Evolutionary conservation across 306 rosid species (phyloP), one percentile per base, ranked within the genome.

Genomic region (Cicer cuneatum): DNA sequence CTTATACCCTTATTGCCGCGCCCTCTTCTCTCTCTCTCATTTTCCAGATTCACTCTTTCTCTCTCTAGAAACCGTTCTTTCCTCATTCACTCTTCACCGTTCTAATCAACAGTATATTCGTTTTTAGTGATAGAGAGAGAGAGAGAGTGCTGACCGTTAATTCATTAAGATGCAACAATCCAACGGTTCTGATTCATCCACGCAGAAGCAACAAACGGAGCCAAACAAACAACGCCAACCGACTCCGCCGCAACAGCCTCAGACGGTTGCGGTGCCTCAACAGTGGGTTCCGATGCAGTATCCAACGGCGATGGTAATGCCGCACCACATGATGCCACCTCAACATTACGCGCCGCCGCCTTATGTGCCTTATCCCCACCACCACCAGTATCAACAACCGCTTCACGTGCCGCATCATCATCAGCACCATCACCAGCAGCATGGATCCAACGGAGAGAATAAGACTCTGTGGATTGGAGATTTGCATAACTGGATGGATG

Each of bases 281-380:
- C 89, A 61, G 79, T 90, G 96, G 98, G 64, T 91, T 81, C 87
- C 96, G 84, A 82, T 94, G 90, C 98, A 88, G 88, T 95, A 90
- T 58, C 99, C 91, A 64, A 82, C 97, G 68, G 92, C 97, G 9
- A 85, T 95, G 99, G 96, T 95, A 89, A 90, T 95, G 98, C 97
- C 77, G 86, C 98, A 88, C 59, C 98, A 85, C 72, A 88, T 93
- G 94, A 74, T 93, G 78, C 90, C 97, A 40, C 94, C 89, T 40
- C 98, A 87, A 76, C 98, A 86, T 82, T 90, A 87, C 76, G 85
- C 81, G 66, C 89, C 86, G 65, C 90, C 85, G 63, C 90, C 81
- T 4, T 89, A 80, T 57, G 75, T 78, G 7, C 80, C 88, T 14
- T 88, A 59, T 35, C 63, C 79, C 14, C 79, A 75, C n/a, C 77